These are phyloP conservation scores for Trypanosoma cruzi DNA, from an alignment of 208 protist genomes.

Conservation along the genomic window DNA sequence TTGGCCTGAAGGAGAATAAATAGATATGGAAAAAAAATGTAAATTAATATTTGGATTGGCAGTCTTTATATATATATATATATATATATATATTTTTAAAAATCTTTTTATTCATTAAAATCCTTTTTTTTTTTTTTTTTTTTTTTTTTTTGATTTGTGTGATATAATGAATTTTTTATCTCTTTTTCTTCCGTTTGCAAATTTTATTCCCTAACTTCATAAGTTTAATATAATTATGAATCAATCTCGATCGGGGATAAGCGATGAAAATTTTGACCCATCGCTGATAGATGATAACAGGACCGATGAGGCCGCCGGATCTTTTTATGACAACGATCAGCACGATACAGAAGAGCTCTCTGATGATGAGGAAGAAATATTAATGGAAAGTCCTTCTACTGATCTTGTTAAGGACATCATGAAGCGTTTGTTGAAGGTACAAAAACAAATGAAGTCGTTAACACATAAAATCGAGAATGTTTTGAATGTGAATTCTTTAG, in stretches of 20 bases:
- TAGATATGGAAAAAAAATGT: too few species aligned
- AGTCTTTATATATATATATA: not conserved
- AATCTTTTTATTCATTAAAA: not conserved
- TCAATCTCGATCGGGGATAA: not conserved
- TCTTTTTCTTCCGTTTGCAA: conserved; percentile 3
- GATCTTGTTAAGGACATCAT: conserved; percentile 32
- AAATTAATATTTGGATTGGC: not conserved
- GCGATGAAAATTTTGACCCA: not conserved
- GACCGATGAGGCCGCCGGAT: not conserved
- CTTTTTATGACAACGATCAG: not conserved
- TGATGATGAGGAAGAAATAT: conserved; percentile 31
- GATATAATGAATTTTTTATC: conserved; percentile 7
- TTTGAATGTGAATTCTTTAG: not conserved
- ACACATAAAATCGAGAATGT: conserved; percentile 10
- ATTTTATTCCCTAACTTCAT: not conserved
- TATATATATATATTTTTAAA: not conserved
- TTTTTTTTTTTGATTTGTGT: conserved; percentile 6
- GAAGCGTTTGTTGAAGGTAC: conserved; percentile 29
- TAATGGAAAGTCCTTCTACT: conserved; percentile 26
- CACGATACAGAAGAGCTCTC: conserved; percentile 11
- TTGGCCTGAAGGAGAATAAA: too few species aligned
- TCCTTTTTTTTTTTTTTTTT: conserved; percentile 4
- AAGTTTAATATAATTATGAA: conserved; percentile 3
- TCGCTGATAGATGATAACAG: conserved; percentile 1
- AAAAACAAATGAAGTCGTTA: conserved; percentile 30